phyloP scores from a whole-genome alignment of 495 filamentous ascomycete genomes.

The Terfezia boudieri region DNA sequence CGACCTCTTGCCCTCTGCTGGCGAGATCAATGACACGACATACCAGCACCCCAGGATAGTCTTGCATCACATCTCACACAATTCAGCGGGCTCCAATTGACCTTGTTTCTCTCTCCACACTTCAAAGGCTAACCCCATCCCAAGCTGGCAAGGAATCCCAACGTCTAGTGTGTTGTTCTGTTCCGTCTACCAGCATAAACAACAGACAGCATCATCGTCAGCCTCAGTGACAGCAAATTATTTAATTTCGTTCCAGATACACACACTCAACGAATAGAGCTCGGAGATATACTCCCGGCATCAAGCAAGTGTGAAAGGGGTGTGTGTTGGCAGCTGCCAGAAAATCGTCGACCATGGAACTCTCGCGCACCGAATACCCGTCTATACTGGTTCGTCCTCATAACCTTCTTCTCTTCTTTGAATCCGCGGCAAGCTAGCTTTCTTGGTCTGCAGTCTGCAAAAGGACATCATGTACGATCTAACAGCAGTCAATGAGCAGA shows the following conservation, averaged over 20 bases:
- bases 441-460: background rate
- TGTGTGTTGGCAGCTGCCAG: slow-evolving; percentile 2
- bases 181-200: background rate
- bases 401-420: background rate
- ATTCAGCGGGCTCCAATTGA: background rate
- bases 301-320: slow-evolving; percentile 1
- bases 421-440: background rate
- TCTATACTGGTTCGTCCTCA: slow-evolving; percentile 61
- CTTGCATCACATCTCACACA: background rate
- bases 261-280: too few relatives aligned
- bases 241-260: too few relatives aligned
- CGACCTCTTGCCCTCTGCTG: too few relatives aligned
- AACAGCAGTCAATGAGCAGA: slow-evolving; percentile 27
- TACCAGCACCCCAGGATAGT: background rate
- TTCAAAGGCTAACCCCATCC: background rate
- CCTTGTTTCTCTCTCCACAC: background rate
- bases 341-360: slow-evolving; percentile 34
- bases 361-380: slow-evolving; percentile 84
- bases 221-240: background rate
- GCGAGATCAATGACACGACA: background rate
- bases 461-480: background rate
- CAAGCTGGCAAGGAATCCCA: background rate
- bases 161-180: background rate
- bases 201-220: background rate
- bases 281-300: too few relatives aligned